Evolutionary conservation across 2,329 filamentous ascomycete species (phyloP), one percentile per base, ranked within the genome.

Genomic region (Paecilomyces variotii): DNA sequence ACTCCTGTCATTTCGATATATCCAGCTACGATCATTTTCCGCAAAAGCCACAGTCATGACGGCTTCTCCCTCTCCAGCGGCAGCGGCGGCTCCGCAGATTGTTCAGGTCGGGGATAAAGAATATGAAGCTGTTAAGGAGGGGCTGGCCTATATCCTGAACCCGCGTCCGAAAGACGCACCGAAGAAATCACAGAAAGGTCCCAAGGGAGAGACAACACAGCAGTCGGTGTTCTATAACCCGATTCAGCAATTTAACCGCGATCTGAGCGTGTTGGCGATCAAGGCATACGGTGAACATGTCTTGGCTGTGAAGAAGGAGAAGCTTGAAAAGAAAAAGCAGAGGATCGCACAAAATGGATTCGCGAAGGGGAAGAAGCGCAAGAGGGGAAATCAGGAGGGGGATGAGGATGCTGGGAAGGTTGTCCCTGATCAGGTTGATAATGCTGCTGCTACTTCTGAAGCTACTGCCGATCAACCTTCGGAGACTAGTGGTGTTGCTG

Each of bases 201-300:
- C 73, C 28, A 73, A 73, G 58, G 78, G 82, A 60, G 82, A 86
- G 56, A 81, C 85, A 65, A 80, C 85, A 45, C 83, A 87, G 65
- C 88, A 93, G 67, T 79, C 81, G 34, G 95, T 99, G 58, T 99
- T 99, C 71, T 99, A 99, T 82, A 99, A 99, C 67, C 93, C 94
- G 0, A 97, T 99, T 57, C 94, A 99, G 72, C 94, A 99, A 72
- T 99, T 97, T 80, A 99, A 99, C 75, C 88, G 95, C 53, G 94
- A 99, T 71, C 76, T 99, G 64, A 97, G 91, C 61, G 90, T 97
- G 27, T 82, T 99, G 12, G 91, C 91, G 0, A 96, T 99, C 73
- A 90, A 90, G 69, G 89, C 89, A 0, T 96, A 93, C 72, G 90
- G 90, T 1, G 86, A 94, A 65, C 85, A 90, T 67, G 68, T 75